Conservation (phyloP, 75 land plant genomes). For the Selaginella tamariscina region DNA sequence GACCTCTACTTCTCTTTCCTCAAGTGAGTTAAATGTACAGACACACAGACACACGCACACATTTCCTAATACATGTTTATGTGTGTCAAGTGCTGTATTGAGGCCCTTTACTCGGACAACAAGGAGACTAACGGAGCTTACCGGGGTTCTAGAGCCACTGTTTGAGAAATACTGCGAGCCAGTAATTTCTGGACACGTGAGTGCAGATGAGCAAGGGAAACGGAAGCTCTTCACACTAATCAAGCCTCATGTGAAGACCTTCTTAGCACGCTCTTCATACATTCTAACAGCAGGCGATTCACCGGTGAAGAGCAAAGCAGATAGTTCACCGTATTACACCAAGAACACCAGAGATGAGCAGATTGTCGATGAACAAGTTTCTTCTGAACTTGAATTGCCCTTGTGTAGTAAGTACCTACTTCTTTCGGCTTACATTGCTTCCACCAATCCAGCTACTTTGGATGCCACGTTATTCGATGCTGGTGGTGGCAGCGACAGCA, state of each 20-base stretch:
- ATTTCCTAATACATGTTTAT: not conserved
- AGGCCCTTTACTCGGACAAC: slow-evolving; percentile 69
- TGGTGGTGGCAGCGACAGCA: slow-evolving; percentile 38
- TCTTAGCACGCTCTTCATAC: not conserved
- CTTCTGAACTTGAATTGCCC: slow-evolving; percentile 52
- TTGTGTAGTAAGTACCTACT: slow-evolving; percentile 83
- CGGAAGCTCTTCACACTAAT: slow-evolving; percentile 54
- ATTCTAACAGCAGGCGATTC: not conserved
- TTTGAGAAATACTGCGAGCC: slow-evolving; percentile 71
- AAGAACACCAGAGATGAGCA: slow-evolving; percentile 12
- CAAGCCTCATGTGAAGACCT: slow-evolving; percentile 49
- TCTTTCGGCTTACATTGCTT: slow-evolving; percentile 87
- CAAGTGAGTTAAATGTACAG: slow-evolving; percentile 30
- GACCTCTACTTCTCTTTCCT: slow-evolving; percentile 78
- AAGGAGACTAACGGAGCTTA: slow-evolving; percentile 64
- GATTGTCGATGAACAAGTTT: slow-evolving; percentile 12
- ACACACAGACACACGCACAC: not conserved
- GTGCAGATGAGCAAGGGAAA: slow-evolving; percentile 58
- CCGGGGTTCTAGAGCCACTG: slow-evolving; percentile 46
- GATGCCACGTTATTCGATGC: slow-evolving; percentile 94
- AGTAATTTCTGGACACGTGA: slow-evolving; percentile 27
- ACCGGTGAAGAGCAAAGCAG: not conserved
- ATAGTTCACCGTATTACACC: too few relatives aligned
- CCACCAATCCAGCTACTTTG: slow-evolving; percentile 86
- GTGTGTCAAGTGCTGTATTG: slow-evolving; percentile 50